Percentiles rank a stretch among this genome's conserved stretches.
phyloP scores from a whole-genome alignment of 192 early-diverging fungal species.

The Gamsiella multidivaricata region DNA sequence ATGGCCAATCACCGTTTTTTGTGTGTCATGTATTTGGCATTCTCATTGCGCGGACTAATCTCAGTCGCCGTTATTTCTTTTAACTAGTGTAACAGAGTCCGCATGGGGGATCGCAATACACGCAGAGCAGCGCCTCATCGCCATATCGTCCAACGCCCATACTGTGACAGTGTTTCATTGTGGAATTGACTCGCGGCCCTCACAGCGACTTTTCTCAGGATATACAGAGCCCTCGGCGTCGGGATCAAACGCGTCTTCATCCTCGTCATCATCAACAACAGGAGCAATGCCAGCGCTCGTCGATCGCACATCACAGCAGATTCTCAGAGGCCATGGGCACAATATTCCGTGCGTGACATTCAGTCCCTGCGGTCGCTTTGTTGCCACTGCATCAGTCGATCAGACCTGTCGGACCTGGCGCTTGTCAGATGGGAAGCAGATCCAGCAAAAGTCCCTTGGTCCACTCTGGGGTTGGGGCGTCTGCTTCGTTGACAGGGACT shows the following conservation, averaged over 20 bases:
- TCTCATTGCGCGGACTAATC: neutral
- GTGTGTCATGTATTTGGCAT: too few species aligned
- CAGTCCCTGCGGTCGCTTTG: slow-evolving; percentile 61
- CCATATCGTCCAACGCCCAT: slow-evolving; percentile 64
- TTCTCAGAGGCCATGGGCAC: slow-evolving; percentile 64
- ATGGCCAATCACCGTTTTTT: too few species aligned
- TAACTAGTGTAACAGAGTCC: slow-evolving; percentile 48
- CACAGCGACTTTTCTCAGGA: neutral
- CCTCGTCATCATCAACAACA: neutral
- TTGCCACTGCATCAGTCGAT: slow-evolving; percentile 69
- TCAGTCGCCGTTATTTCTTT: neutral
- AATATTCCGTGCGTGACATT: slow-evolving; percentile 72
- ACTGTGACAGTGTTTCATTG: slow-evolving; percentile 59
- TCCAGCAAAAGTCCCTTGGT: slow-evolving; percentile 36
- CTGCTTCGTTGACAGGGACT: slow-evolving; percentile 16
- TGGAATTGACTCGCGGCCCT: slow-evolving; percentile 26
- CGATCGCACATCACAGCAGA: slow-evolving; percentile 19
- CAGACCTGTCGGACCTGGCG: slow-evolving; percentile 63
- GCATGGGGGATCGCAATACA: slow-evolving; percentile 73
- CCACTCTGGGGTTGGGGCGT: slow-evolving; percentile 42
- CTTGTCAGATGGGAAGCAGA: slow-evolving; percentile 40
- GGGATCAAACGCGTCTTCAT: neutral
- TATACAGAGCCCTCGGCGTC: neutral
- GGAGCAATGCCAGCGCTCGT: neutral
- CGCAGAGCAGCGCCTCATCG: slow-evolving; percentile 60